Conservation (phyloP, 2,329 filamentous ascomycete species). For the Penicillium sp. region DNA sequence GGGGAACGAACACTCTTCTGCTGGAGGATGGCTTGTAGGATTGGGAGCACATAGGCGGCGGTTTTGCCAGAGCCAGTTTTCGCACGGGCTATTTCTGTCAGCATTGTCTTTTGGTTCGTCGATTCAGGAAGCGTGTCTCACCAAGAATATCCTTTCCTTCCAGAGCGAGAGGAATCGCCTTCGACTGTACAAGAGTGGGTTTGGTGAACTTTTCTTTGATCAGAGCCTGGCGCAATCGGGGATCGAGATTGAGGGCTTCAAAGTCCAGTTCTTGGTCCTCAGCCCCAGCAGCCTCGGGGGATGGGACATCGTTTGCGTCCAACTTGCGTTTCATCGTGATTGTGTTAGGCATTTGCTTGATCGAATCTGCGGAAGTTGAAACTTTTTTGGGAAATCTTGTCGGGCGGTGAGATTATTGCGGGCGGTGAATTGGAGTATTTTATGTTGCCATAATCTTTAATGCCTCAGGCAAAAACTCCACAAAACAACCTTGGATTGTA, state of each 20-base stretch:
- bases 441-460: not conserved
- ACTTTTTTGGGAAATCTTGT: slow-evolving; percentile 30
- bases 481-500: not conserved
- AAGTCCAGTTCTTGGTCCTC: slow-evolving; percentile 58
- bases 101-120: not conserved
- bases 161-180: slow-evolving; percentile 82
- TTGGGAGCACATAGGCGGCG: slow-evolving; percentile 86
- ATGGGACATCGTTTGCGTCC: slow-evolving; percentile 48
- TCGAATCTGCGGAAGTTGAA: slow-evolving; percentile 11
- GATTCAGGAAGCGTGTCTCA: slow-evolving; percentile 24
- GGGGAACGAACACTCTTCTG: slow-evolving; percentile 60
- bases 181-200: slow-evolving; percentile 84
- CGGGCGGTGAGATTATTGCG: slow-evolving; percentile 34
- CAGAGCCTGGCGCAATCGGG: slow-evolving; percentile 80
- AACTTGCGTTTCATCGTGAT: slow-evolving; percentile 51
- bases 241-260: slow-evolving; percentile 73
- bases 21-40: slow-evolving; percentile 80
- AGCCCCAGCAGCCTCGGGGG: slow-evolving; percentile 30
- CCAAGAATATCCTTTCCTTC: slow-evolving; percentile 81
- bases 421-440: slow-evolving; percentile 21
- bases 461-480: slow-evolving; percentile 2
- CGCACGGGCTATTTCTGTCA: slow-evolving; percentile 63
- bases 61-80: slow-evolving; percentile 98
- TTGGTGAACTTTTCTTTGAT: slow-evolving; percentile 77
- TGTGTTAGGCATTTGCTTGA: slow-evolving; percentile 12